These are phyloP conservation scores for Diaporthe sp. DNA, from an alignment of 2,329 filamentous ascomycete species.

Conservation along the genomic window DNA sequence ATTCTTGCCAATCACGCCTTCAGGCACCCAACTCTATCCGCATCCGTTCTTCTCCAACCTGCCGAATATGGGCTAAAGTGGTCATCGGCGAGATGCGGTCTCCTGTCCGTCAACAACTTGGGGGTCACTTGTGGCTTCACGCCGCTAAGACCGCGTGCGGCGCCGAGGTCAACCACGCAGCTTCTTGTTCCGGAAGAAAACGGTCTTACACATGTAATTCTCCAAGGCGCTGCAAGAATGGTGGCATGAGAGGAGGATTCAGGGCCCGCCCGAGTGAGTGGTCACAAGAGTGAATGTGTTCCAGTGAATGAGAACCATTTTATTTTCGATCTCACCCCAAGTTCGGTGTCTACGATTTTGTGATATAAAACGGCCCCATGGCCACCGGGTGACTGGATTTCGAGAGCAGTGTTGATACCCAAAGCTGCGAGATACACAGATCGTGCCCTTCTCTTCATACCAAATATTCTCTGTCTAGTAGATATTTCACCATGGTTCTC, in stretches of 20 bases:
- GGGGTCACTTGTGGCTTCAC: conserved; percentile 22
- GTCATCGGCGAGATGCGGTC: conserved; percentile 14
- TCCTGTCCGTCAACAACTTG: conserved; percentile 22
- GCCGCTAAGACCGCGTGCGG: conserved; percentile 18
- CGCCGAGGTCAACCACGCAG: conserved; percentile 19
- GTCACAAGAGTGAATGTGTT: conserved; percentile 5
- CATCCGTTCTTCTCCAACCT: conserved; percentile 13
- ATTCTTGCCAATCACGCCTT: conserved; percentile 23
- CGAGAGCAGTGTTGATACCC: neutral
- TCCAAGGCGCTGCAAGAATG: neutral
- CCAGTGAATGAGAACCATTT: neutral
- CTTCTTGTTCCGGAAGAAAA: conserved; percentile 19
- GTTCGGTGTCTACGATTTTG: neutral
- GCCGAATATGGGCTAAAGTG: neutral
- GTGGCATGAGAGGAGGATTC: neutral
- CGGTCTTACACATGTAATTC: conserved; percentile 16
- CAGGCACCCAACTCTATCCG: neutral
- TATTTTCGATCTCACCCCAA: neutral
- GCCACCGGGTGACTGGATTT: neutral
- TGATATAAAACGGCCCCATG: conserved; percentile 20
- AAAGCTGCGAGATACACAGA: conserved; percentile 5
- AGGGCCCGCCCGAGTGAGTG: neutral
- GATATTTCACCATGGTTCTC: conserved; percentile 20
- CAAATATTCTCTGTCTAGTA: neutral
- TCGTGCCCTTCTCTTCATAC: neutral